Base-by-base conservation (phyloP, 2,329 filamentous ascomycete species). In the Sclerotinia nivalis region DNA sequence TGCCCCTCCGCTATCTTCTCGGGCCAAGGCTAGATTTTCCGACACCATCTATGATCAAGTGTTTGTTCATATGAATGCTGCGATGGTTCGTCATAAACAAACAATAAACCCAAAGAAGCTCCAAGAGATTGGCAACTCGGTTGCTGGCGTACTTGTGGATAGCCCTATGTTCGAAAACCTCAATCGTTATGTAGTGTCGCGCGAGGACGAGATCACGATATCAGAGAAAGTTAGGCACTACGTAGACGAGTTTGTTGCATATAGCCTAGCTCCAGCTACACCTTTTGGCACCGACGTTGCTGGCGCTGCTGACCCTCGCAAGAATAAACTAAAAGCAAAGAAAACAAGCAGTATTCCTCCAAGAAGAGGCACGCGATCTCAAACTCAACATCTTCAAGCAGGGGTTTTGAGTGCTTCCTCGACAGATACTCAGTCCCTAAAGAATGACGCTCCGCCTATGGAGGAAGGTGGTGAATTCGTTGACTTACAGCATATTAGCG, bases 161-260 rank as follows among this genome's bases (percentile, higher is more conserved):
- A 49, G 54, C 22, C 37, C 47, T n/a, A 45, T 54, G 28, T 68
- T 70, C 28, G 69, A 49, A 22, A 40, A 47, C 20, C n/a, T 68
- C 28, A 28, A 25, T 45, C 45, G 37, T 37, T 20, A 67, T 47
- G 56, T 13, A 15, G 18, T 70, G 22, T 70, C 69, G 40, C 43
- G 7, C 20, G 54, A 67, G 12, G 52, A 70, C 28, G 69, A 62
- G 58, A 59, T 22, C 12, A 25, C 7, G 47, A 68, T 70, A 60
- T 61, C 55, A 25, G 49, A 69, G 71, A 68, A 55, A n/a, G 64
- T 56, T 8, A 49, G 56, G 15, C 31, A 58, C 22, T 68, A 68
- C n/a, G 55, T 70, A 47, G 55, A 70, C 28, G 47, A 67, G 7
- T 70, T 67, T 52, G 64, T 68, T 13, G 47, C 52, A 37, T 18